phyloP scores from a whole-genome alignment of 495 filamentous ascomycete species.

The Lasiosphaeria hispida region DNA sequence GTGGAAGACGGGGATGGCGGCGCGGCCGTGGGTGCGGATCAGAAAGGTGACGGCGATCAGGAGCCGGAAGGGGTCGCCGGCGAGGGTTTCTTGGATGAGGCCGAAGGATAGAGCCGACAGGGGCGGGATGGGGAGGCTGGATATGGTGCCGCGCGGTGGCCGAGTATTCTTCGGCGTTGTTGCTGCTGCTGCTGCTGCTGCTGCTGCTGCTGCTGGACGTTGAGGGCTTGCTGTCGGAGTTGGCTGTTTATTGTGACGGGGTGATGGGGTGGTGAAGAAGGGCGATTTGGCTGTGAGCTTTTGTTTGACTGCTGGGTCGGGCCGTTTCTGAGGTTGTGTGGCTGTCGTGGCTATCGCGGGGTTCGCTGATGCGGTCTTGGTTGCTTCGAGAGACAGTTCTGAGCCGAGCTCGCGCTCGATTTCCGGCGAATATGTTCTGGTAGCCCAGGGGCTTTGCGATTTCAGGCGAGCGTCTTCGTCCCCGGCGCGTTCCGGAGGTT shows the following conservation, averaged over 20 bases:
- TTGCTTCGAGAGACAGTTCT: too few species aligned
- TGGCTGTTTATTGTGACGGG: too few species aligned
- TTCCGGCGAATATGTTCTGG: too few species aligned
- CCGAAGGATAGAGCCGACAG: constrained; percentile 65
- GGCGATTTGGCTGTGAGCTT: constrained; percentile 35
- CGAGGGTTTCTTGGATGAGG: constrained; percentile 78
- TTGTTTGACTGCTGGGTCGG: constrained; percentile 13
- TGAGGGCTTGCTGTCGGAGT: constrained; percentile 9
- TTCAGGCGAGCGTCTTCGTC: too few species aligned
- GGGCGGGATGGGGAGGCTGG: constrained; percentile 69
- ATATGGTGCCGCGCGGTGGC: constrained; percentile 49
- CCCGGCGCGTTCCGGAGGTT: too few species aligned
- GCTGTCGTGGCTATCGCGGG: not conserved
- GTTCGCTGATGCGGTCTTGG: too few species aligned
- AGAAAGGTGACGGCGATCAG: constrained; percentile 79
- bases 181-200: not conserved
- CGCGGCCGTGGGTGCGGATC: constrained; percentile 70
- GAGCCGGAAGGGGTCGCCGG: constrained; percentile 65
- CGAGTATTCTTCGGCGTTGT: constrained; percentile 20
- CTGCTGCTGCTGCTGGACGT: not conserved
- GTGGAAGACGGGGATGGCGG: constrained; percentile 76
- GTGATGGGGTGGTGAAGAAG: constrained; percentile 41
- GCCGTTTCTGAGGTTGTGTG: not conserved
- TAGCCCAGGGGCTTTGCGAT: too few species aligned
- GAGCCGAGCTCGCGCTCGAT: too few species aligned